Percentiles rank a stretch among this genome's conserved stretches.
Evolutionary conservation across 1,284 basidiomycete genomes (phyloP).

Genomic region (Neolentinus lepideus): DNA sequence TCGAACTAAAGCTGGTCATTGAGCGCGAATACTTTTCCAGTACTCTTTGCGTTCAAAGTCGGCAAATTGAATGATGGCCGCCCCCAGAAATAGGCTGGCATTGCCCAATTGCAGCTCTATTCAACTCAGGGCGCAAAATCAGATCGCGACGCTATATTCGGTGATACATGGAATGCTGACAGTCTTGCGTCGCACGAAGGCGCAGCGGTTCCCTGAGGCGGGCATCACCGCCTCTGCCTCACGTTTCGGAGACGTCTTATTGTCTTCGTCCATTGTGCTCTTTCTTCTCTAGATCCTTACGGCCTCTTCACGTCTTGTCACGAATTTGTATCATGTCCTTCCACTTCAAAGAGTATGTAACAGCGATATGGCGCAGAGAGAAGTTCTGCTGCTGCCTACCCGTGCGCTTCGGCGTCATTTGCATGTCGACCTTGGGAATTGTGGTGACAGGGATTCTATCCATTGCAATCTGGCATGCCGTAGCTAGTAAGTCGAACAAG

Average conservation of each 20-base stretch:
- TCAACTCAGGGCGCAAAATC: not conserved
- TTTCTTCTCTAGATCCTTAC: not conserved
- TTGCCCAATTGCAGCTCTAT: not conserved
- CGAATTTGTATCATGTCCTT: slow-evolving; percentile 25
- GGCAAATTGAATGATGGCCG: not conserved
- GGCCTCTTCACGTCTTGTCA: not conserved
- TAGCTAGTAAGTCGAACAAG: slow-evolving; percentile 35
- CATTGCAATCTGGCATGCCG: slow-evolving; percentile 50
- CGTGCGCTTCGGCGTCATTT: slow-evolving; percentile 51
- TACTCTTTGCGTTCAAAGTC: no score
- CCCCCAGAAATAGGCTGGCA: not conserved
- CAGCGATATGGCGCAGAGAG: slow-evolving; percentile 28
- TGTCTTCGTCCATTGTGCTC: not conserved
- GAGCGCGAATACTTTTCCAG: no score
- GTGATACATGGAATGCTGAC: not conserved
- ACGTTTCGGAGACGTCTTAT: not conserved
- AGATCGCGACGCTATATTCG: not conserved
- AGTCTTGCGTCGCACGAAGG: not conserved
- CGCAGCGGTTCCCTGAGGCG: not conserved
- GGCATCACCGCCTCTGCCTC: not conserved
- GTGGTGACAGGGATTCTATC: slow-evolving; percentile 43
- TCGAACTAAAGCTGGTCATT: no score
- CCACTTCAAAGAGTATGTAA: slow-evolving; percentile 31
- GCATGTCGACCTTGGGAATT: slow-evolving; percentile 44
- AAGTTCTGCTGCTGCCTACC: slow-evolving; percentile 57